phyloP scores from a whole-genome alignment of 768 basidiomycete species.

The Suillus subalutaceus region DNA sequence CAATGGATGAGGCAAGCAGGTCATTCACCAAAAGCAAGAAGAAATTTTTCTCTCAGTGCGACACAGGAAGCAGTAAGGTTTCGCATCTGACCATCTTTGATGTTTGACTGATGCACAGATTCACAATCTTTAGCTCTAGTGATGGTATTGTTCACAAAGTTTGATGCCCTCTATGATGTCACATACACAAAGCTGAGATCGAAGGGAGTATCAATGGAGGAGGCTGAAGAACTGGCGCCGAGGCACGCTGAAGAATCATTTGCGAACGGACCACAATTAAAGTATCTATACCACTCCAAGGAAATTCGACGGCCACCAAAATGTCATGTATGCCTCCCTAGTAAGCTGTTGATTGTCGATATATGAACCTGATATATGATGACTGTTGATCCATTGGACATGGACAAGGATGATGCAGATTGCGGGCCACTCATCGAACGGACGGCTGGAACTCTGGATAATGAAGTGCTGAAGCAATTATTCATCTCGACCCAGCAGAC shows the following conservation, averaged over 20 bases:
- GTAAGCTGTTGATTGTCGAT: neutral
- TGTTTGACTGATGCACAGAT: neutral
- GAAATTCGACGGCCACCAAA: neutral
- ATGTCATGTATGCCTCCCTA: neutral
- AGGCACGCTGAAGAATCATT: neutral
- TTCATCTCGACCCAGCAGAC: neutral
- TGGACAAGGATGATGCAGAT: neutral
- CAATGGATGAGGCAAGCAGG: constrained; percentile 23
- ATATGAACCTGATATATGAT: neutral
- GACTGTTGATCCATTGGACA: neutral
- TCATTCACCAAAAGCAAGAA: neutral
- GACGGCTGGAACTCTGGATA: neutral
- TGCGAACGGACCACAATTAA: neutral
- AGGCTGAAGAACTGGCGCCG: neutral
- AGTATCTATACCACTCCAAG: neutral
- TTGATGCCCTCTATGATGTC: constrained; percentile 31
- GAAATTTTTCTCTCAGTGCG: neutral
- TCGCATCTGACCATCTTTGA: neutral
- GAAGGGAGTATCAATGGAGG: constrained; percentile 8
- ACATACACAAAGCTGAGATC: constrained; percentile 20
- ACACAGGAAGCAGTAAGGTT: neutral
- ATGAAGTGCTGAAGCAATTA: neutral
- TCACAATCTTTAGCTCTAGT: constrained; percentile 36
- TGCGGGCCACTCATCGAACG: neutral
- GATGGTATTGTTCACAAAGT: constrained; percentile 42